Evolutionary conservation across 2,329 filamentous ascomycete species (phyloP), one percentile per base, ranked within the genome.

Genomic region (Trichophyton benhamiae): DNA sequence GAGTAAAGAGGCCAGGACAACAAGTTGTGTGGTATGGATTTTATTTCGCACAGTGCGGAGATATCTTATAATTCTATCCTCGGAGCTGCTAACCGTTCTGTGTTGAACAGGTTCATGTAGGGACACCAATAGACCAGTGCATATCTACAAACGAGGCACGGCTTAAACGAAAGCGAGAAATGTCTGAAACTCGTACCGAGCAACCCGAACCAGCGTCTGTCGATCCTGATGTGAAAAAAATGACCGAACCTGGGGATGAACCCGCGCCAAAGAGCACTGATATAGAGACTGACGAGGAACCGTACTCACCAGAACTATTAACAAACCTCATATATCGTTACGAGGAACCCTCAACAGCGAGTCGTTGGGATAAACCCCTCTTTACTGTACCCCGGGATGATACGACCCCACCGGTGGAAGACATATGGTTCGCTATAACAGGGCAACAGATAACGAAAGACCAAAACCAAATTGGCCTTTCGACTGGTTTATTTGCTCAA

Each of bases 341-440:
- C 69, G 84, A 87, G 73, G 84, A 86, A 72, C 83, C 83, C n/a
- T 84, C 82, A 68, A 83, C 81, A 42, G 82, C 85, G 77, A 83
- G 77, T 57, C 78, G 83, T 58, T 87, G 83, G 83, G 83, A 87
- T 69, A 83, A 82, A 57, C 83, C 84, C 0, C 78, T 86, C 20
- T 87, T 86, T 74, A 84, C 82, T 8, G 79, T 86, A 1, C 79
- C 82, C 4, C 80, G 78, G 66, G 76, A 79, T 61, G 83, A 86
- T 67, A 68, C 76, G 5, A 75, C 76, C 15, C 82, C 82, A 5
- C 83, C 82, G 9, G 77, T 77, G 63, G 78, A 81, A 49, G 78
- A 81, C 48, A 86, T 87, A 66, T 87, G 83, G 82, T 79, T 82
- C 46, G 81, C 83, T 1, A 67, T 79, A 9, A 78, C 77, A 17